Evolutionary conservation across 176 grass and related monocot genomes (phyloP), one percentile per base, ranked within the genome.

Genomic region (Puccinellia tenuiflora): DNA sequence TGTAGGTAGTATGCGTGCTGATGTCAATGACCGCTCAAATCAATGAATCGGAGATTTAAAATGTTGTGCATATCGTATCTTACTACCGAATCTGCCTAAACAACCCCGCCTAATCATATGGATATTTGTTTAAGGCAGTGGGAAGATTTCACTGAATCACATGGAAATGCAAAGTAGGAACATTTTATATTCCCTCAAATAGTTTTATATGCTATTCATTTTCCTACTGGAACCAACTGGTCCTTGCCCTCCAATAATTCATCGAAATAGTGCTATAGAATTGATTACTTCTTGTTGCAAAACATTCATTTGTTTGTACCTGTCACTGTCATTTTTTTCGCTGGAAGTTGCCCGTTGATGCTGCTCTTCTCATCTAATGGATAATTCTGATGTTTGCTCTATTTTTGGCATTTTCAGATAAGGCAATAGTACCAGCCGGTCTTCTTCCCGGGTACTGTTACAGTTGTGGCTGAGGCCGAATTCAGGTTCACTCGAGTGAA

Each of bases 381-480:
- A 55, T 28, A 47, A 80, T 60, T 75, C 79, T 90, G 48, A 83
- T 50, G 18, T 34, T 35, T 59, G 20, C 0, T 75, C 13, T 75
- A 11, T 47, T 90, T 75, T 89, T 81, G 63, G 35, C 5, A 13
- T 75, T 86, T 86, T 79, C 88, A 90, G 84, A 59, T 73, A 31
- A 31, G 26, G 3, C 26, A 45, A 29, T 71, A 73, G 79, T 70
- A 82, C 68, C 2, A 5, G 66, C 81, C 6, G 18, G 50, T 42
- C 40, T 82, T 79, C 66, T 79, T 83, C 59, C 79, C 66, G 47
- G 75, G 29, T 69, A 30, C 79, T 59, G 47, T 28, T 1, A 17
- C 28, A 63, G 60, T 43, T 57, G 34, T 1, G 18, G 2, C n/a
- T 47, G 10, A 77, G 48, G 67, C 18, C 10, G 60, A 45, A 20